Conservation (phyloP, 805 yeast genomes). For the Cyberlindnera xishuangbannaensis region DNA sequence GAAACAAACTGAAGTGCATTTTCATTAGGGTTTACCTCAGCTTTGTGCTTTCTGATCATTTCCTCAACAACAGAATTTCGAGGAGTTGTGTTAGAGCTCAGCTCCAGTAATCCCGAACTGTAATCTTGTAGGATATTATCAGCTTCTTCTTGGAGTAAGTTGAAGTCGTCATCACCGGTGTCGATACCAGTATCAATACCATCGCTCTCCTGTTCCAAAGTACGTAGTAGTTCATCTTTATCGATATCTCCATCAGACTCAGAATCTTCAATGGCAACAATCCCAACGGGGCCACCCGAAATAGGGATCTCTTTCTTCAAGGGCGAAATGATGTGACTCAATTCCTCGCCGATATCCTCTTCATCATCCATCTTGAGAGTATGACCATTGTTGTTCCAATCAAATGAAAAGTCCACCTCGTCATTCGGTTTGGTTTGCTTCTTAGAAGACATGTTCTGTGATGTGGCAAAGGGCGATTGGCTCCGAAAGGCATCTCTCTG, state of each 20-base stretch:
- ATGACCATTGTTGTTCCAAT: slow-evolving; percentile 35
- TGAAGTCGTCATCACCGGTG: slow-evolving; percentile 30
- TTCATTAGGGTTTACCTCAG: slow-evolving; percentile 32
- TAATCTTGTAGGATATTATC: slow-evolving; percentile 38
- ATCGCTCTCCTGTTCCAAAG: slow-evolving; percentile 29
- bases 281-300: slow-evolving; percentile 18
- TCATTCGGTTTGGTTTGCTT: too few species aligned
- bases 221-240: slow-evolving; percentile 37
- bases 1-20: slow-evolving; percentile 29
- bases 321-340: slow-evolving; percentile 21
- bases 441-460: too few species aligned
- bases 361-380: slow-evolving; percentile 29
- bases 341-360: slow-evolving; percentile 61
- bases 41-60: slow-evolving; percentile 38
- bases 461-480: slow-evolving; percentile 28
- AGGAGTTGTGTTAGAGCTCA: slow-evolving; percentile 28
- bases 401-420: slow-evolving; percentile 38
- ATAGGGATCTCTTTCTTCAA: slow-evolving; percentile 15
- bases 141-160: slow-evolving; percentile 35
- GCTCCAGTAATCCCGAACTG: slow-evolving; percentile 25
- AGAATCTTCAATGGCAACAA: slow-evolving; percentile 25
- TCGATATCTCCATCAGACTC: slow-evolving; percentile 59
- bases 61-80: slow-evolving; percentile 29
- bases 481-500: slow-evolving; percentile 43
- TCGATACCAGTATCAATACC: slow-evolving; percentile 33